Evolutionary conservation across 345 rosid genomes (phyloP), one percentile per base, ranked within the genome.

Genomic region (Trapa incisa): DNA sequence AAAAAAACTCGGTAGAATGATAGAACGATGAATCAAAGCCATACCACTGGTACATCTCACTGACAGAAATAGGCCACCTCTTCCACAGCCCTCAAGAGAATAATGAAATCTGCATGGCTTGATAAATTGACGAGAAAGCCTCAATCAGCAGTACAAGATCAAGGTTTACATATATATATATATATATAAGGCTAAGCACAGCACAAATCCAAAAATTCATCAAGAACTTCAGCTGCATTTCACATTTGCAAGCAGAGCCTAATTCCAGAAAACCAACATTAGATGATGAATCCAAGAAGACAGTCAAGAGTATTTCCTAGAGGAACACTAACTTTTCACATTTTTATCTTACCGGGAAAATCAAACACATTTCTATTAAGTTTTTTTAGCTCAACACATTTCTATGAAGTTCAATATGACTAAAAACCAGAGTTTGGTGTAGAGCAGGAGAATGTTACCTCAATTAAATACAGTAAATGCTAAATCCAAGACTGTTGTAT

Each of bases 361-460:
- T 29, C 35, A 22, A 58, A 2, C 37, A 8, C 63, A 54, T 54
- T 54, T 54, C 33, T 6, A 54, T 54, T 0, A 54, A 54, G 9
- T n/a, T 22, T n/a, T 22, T 22, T 22, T 22, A 22, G 29, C 29
- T 22, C 29, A 22, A 22, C 29, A 22, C 29, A 22, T 22, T 22
- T 22, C 29, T 22, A 22, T 22, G 29, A 22, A 22, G 29, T 22
- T 22, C 29, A 10, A n/a, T 16, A 13, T 10, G 11, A 10, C 7
- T 1, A 32, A 32, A 58, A 6, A 33, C 32, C 16, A 10, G 16
- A 58, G 14, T 33, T 58, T 37, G 63, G 35, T 32, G 38, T 32
- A 58, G 15, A 58, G 37, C 37, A 50, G 56, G 57, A 33, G 2
- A 66, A 66, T 47, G 22, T 58, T 37, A 67, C 70, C 70, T 67